Evolutionary conservation across 805 yeast species (phyloP).

Genomic region (Candida nemodendra): DNA sequence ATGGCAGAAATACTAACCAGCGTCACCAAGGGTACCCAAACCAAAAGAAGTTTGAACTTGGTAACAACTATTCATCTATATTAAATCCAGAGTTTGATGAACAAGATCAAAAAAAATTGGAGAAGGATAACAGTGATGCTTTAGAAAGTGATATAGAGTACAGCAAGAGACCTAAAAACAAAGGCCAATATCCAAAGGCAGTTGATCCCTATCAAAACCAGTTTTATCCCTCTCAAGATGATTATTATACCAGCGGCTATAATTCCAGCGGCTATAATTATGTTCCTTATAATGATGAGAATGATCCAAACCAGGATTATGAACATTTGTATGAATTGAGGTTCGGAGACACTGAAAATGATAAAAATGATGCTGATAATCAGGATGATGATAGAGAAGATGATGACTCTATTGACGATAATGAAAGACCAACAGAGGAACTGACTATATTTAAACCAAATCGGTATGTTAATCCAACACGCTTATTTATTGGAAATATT

Average conservation of each 20-base stretch:
- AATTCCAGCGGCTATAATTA: neutral
- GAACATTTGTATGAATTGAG: neutral
- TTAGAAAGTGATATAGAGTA: conserved; percentile 1
- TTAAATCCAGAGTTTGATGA: conserved; percentile 24
- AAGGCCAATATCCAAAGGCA: neutral
- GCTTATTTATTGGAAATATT: conserved; percentile 56
- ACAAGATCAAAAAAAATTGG: conserved; percentile 1
- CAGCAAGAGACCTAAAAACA: neutral
- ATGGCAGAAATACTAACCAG: neutral
- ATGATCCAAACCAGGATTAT: neutral
- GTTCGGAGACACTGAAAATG: conserved; percentile 3
- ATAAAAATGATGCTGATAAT: conserved; percentile 4
- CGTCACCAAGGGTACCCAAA: neutral
- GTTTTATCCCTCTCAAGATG: neutral
- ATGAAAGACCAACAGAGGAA: conserved; percentile 23
- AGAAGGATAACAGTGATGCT: neutral
- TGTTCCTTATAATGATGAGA: conserved; percentile 4
- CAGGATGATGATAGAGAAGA: conserved; percentile 4
- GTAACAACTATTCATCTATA: conserved; percentile 28
- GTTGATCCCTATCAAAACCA: neutral
- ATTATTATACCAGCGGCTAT: neutral
- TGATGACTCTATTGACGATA: conserved; percentile 19
- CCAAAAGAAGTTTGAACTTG: conserved; percentile 16
- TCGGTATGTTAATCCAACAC: conserved; percentile 39
- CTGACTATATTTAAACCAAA: conserved; percentile 22